A percentile compares a stretch with the other conserved stretches of the same genome.
phyloP scores from a whole-genome alignment of 495 filamentous ascomycete genomes.

The Tuber umbilicatum region DNA sequence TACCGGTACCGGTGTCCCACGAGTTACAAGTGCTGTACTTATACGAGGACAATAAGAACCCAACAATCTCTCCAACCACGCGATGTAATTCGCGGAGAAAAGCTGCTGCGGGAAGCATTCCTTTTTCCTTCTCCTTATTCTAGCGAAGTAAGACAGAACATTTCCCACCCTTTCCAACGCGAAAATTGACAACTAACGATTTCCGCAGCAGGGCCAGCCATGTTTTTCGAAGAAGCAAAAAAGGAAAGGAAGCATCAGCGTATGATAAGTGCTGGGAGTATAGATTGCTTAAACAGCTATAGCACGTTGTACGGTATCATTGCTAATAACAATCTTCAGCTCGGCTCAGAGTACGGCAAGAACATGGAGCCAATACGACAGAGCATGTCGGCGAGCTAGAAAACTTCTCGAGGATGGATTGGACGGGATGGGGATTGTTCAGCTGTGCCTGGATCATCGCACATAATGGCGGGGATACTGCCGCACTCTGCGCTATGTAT shows the following conservation, averaged over 20 bases:
- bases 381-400: not conserved
- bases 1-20: too few relatives aligned
- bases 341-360: too few relatives aligned
- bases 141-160: not conserved
- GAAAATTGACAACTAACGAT: not conserved
- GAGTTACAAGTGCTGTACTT: too few relatives aligned
- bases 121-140: not conserved
- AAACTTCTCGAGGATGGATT: not conserved
- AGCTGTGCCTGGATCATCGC: not conserved
- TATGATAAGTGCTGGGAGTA: not conserved
- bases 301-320: not conserved
- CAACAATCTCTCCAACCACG: too few relatives aligned
- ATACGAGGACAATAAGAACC: not conserved
- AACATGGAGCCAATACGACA: not conserved
- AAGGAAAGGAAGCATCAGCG: not conserved
- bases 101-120: not conserved
- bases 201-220: not conserved
- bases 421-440: not conserved
- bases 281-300: too few relatives aligned
- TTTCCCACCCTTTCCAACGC: not conserved
- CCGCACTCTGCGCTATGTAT: too few relatives aligned
- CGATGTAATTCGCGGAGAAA: not conserved
- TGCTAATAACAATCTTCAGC: not conserved
- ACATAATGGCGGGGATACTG: too few relatives aligned
- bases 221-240: not conserved